Evolutionary conservation across 441 rosid species (phyloP), one percentile per base, ranked within the genome.

Genomic region (Rhodomyrtus psidioides): DNA sequence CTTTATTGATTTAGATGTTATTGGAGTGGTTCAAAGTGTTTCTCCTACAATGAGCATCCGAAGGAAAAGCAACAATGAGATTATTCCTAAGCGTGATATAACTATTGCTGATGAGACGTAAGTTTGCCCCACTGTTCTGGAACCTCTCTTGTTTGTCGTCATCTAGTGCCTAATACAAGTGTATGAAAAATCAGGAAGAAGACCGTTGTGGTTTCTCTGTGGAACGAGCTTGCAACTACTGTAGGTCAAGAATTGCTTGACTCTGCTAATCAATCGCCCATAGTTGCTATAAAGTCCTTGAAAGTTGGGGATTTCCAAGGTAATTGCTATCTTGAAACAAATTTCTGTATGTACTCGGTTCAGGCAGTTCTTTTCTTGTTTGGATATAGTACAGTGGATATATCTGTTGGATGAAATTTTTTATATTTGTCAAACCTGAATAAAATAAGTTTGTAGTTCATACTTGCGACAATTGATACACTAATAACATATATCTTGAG

Each of bases 241-340:
- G 74, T 92, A 24, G 99, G 99, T 58, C 97, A 96, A 87, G 94
- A 95, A 42, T 91, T 95, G 89, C 93, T 95, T 42, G 96, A 96
- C 83, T 85, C 86, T 83, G 94, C 94, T 89, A 95, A 92, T 89
- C 88, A 90, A 86, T 93, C 93, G 2, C 98, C 98, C 9, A 87
- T 94, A 34, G 93, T 96, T 83, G 98, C 98, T 49, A 89, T 96
- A 65, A 96, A 96, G 91, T 92, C 95, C 81, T 94, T 97, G 26
- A 96, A 88, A 89, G 98, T 94, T 87, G 94, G 98, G 74, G 99
- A 96, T 57, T 97, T 95, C 90, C 98, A 96, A 95, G 99, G 99
- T 97, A 92, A 54, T 24, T 74, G 27, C 17, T 42, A 42, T 6
- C 9, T 42, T 12, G 9, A 23, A 70, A 70, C 51, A 21, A 23